A percentile compares a stretch with the other conserved stretches of the same genome.
Conservation (phyloP, 1,139 yeast genomes). For the Hyphopichia khmerensis region DNA sequence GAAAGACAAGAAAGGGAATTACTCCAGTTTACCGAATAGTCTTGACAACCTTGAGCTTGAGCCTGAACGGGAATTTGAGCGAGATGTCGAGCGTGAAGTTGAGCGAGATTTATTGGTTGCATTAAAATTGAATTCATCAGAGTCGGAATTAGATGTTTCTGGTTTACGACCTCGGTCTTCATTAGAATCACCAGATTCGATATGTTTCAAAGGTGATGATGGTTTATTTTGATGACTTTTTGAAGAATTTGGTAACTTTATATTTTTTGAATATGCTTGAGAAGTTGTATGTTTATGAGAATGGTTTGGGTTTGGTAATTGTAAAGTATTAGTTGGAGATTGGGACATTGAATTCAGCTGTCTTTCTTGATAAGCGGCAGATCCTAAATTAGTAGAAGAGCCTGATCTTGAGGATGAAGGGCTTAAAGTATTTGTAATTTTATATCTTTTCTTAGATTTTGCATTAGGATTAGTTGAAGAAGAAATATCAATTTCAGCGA, state of each 20-base stretch:
- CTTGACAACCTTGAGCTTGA: constrained; percentile 6
- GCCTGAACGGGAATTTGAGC: constrained; percentile 13
- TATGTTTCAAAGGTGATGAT: not conserved
- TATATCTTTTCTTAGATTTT: constrained; percentile 12
- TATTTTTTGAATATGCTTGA: not conserved
- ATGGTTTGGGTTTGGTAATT: not conserved
- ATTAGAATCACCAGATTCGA: not conserved
- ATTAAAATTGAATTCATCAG: not conserved
- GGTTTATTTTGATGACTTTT: not conserved
- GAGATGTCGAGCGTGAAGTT: not conserved
- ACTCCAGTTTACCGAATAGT: not conserved
- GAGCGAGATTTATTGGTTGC: too few relatives aligned
- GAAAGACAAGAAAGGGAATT: not conserved
- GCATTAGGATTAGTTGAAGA: constrained; percentile 16
- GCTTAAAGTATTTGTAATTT: constrained; percentile 16
- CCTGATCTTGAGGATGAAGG: constrained; percentile 19
- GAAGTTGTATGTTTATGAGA: not conserved
- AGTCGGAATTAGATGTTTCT: not conserved
- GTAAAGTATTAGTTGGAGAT: not conserved
- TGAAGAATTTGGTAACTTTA: constrained; percentile 1
- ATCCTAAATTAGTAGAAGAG: constrained; percentile 15
- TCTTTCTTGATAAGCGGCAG: constrained; percentile 7
- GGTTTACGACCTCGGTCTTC: not conserved
- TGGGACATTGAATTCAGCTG: constrained; percentile 7
- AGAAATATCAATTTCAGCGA: constrained; percentile 21